Percentiles rank a stretch among this genome's conserved stretches.
Evolutionary conservation across 306 rosid species (phyloP).

Genomic region (Pterocarpus macrocarpus): DNA sequence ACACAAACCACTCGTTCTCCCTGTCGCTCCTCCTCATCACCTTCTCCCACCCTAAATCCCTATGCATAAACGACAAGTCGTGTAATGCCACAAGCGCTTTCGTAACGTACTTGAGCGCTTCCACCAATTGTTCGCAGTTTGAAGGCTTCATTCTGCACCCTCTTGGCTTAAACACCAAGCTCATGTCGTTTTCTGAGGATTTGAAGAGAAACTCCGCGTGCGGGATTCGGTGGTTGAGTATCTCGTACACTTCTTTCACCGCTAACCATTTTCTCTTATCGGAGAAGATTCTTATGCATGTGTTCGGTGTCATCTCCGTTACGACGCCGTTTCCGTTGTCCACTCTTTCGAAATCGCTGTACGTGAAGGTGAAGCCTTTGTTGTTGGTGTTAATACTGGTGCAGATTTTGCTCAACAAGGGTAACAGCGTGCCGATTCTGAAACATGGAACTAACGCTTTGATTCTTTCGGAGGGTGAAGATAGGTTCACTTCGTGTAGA

Average conservation of each 20-base stretch:
- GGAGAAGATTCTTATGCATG: constrained; percentile 62
- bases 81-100: constrained; percentile 87
- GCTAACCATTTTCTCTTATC: constrained; percentile 67
- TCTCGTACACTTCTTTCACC: constrained; percentile 85
- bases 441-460: constrained; percentile 78
- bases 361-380: constrained; percentile 2
- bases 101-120: constrained; percentile 81
- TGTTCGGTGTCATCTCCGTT: constrained; percentile 76
- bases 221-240: constrained; percentile 79
- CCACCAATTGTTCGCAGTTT: constrained; percentile 67
- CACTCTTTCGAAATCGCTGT: constrained; percentile 79
- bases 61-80: constrained; percentile 93
- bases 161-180: constrained; percentile 75
- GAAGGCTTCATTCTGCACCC: constrained; percentile 67
- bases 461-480: constrained; percentile 64
- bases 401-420: constrained; percentile 57
- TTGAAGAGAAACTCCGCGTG: constrained; percentile 69
- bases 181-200: constrained; percentile 55
- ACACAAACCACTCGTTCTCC: constrained; percentile 80
- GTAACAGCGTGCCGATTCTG: constrained; percentile 63
- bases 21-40: constrained; percentile 63
- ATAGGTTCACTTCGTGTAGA: constrained; percentile 65
- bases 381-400: background rate
- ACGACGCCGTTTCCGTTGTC: constrained; percentile 64
- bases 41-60: constrained; percentile 86